These are phyloP conservation scores for Eucalyptus cloeziana DNA, from an alignment of 345 rosid genomes.

Conservation along the genomic window DNA sequence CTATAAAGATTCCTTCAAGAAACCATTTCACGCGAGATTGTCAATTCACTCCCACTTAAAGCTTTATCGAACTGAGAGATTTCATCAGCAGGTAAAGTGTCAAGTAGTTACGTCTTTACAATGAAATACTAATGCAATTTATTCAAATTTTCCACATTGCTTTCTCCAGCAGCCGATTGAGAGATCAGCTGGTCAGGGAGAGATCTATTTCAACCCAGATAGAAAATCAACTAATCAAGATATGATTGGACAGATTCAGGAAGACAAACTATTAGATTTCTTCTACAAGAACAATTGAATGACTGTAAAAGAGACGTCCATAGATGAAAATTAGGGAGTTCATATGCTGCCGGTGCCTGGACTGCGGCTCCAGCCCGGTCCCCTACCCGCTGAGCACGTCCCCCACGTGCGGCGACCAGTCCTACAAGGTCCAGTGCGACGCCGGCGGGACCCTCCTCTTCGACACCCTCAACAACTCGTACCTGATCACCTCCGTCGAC, in stretches of 20 bases:
- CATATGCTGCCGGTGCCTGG: slow-evolving; percentile 4
- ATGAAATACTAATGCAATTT: background rate
- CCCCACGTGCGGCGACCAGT: slow-evolving; percentile 30
- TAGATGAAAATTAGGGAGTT: background rate
- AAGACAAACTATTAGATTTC: background rate
- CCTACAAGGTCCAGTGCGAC: slow-evolving; percentile 23
- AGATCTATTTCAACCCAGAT: background rate
- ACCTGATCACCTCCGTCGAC: slow-evolving; percentile 14
- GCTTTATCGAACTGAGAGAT: background rate
- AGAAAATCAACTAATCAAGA: background rate
- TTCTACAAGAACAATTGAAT: background rate
- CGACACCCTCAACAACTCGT: slow-evolving; percentile 22
- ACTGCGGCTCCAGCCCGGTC: slow-evolving; percentile 23
- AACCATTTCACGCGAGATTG: background rate
- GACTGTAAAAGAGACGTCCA: background rate
- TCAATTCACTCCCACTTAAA: background rate
- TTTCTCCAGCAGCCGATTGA: background rate
- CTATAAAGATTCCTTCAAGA: background rate
- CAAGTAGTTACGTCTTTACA: background rate
- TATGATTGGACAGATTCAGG: background rate
- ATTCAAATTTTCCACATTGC: background rate
- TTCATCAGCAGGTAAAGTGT: background rate
- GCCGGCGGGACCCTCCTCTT: slow-evolving; percentile 3
- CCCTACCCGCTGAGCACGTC: slow-evolving; percentile 40
- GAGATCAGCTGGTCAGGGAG: background rate